phyloP scores from a whole-genome alignment of 305 asterid genomes.

The Striga hermonthica region DNA sequence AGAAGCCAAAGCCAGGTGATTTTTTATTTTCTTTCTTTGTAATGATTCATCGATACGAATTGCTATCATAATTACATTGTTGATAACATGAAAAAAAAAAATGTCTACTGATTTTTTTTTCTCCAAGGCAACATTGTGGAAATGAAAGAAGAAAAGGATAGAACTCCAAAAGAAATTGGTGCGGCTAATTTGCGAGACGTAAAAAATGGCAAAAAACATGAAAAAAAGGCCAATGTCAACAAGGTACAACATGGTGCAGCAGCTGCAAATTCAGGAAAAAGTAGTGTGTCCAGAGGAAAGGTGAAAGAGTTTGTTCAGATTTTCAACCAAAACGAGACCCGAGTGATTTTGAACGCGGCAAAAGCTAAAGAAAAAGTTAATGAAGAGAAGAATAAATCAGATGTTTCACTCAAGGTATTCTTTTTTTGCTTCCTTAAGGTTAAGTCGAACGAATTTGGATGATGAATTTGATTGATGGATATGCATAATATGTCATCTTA shows the following conservation, averaged over 20 bases:
- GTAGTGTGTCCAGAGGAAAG: slow-evolving; percentile 53
- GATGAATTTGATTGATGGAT: not conserved
- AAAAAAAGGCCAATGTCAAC: slow-evolving; percentile 21
- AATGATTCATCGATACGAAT: not conserved
- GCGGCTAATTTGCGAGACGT: slow-evolving; percentile 18
- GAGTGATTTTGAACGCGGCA: slow-evolving; percentile 31
- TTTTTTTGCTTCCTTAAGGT: slow-evolving; percentile 11
- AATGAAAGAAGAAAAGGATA: slow-evolving; percentile 35
- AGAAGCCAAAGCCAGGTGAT: slow-evolving; percentile 39
- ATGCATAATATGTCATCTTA: slow-evolving; percentile 1
- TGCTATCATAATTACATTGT: too few species aligned
- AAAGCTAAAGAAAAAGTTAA: slow-evolving; percentile 37
- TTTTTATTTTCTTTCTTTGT: slow-evolving; percentile 8
- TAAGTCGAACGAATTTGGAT: not conserved
- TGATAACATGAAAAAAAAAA: too few species aligned
- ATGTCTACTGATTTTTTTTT: too few species aligned
- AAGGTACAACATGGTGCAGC: slow-evolving; percentile 31
- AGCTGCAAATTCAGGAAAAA: slow-evolving; percentile 30
- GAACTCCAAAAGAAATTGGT: slow-evolving; percentile 28
- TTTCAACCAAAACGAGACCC: slow-evolving; percentile 50
- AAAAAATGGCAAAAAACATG: slow-evolving; percentile 42
- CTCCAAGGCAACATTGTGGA: too few species aligned
- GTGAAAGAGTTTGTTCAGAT: slow-evolving; percentile 73
- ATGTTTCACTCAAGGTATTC: slow-evolving; percentile 46
- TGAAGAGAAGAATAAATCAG: slow-evolving; percentile 37